Conservation (phyloP, 257 asterid species). For the Rubia yunnanensis region DNA sequence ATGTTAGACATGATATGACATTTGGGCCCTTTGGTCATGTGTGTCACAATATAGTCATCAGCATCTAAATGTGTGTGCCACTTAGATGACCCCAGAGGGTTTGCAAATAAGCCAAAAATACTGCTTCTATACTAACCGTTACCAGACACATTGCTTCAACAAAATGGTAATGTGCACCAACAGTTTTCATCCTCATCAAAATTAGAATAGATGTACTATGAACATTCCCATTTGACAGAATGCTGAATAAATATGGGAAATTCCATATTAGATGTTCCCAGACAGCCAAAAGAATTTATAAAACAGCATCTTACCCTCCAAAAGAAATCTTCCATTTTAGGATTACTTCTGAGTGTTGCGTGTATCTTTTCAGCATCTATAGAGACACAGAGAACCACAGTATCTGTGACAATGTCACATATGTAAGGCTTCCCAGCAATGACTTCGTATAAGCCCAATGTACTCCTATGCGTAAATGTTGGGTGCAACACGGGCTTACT, state of each 20-base stretch:
- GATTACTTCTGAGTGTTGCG: constrained; percentile 58
- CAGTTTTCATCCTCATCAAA: background rate
- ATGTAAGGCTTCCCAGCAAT: constrained; percentile 77
- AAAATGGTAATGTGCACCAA: background rate
- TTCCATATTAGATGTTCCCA: constrained; percentile 8
- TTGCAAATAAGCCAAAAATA: background rate
- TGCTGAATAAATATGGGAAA: background rate
- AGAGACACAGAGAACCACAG: constrained; percentile 74
- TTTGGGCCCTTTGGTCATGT: background rate
- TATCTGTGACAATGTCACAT: constrained; percentile 68
- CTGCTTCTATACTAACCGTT: background rate
- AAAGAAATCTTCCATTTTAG: constrained; percentile 88
- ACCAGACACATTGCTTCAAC: background rate
- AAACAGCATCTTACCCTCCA: constrained; percentile 60
- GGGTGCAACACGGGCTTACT: constrained; percentile 55
- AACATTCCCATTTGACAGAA: background rate
- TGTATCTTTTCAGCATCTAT: constrained; percentile 64
- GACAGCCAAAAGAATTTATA: constrained; percentile 7
- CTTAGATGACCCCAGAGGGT: background rate
- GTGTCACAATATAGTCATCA: background rate
- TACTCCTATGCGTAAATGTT: constrained; percentile 82
- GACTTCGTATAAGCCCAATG: constrained; percentile 93
- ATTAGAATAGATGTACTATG: background rate
- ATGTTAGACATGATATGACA: background rate
- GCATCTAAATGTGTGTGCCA: background rate